Evolutionary conservation across 768 basidiomycete genomes (phyloP).

Genomic region (Russula sp.): DNA sequence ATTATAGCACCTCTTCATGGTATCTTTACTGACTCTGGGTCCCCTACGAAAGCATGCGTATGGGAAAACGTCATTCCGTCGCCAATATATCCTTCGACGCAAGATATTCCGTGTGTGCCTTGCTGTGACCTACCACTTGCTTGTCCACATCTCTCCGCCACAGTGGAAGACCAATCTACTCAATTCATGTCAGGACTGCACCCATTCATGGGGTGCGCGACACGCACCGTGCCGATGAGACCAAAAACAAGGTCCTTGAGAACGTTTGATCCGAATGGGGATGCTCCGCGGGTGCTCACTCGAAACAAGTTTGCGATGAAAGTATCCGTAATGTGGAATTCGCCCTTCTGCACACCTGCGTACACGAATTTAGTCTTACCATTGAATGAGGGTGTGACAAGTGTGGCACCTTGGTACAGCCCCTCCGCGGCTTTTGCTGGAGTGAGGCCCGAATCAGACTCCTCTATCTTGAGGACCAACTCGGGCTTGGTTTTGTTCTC

Average conservation of each 20-base stretch:
- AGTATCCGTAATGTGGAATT: conserved; percentile 73
- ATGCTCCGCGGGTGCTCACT: conserved; percentile 56
- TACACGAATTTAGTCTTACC: not conserved
- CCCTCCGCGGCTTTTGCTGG: conserved; percentile 57
- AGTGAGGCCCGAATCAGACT: conserved; percentile 55
- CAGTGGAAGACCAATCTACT: conserved; percentile 36
- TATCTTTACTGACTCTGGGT: not conserved
- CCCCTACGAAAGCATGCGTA: not conserved
- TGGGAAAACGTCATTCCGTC: not conserved
- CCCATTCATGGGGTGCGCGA: not conserved
- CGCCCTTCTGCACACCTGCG: conserved; percentile 59
- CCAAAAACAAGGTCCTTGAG: conserved; percentile 45
- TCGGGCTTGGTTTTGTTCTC: conserved; percentile 76
- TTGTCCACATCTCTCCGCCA: conserved; percentile 38
- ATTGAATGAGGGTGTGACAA: not conserved
- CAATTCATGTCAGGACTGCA: not conserved
- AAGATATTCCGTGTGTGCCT: conserved; percentile 35
- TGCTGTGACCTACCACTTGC: conserved; percentile 31
- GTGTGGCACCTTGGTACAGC: conserved; percentile 50
- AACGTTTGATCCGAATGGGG: conserved; percentile 48
- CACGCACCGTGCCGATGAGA: conserved; percentile 40
- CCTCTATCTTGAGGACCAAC: conserved; percentile 72
- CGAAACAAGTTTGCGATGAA: conserved; percentile 63
- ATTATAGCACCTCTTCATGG: not conserved
- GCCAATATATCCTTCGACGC: conserved; percentile 23